phyloP scores from a whole-genome alignment of 2,329 filamentous ascomycete species.

The Nemania sp. region DNA sequence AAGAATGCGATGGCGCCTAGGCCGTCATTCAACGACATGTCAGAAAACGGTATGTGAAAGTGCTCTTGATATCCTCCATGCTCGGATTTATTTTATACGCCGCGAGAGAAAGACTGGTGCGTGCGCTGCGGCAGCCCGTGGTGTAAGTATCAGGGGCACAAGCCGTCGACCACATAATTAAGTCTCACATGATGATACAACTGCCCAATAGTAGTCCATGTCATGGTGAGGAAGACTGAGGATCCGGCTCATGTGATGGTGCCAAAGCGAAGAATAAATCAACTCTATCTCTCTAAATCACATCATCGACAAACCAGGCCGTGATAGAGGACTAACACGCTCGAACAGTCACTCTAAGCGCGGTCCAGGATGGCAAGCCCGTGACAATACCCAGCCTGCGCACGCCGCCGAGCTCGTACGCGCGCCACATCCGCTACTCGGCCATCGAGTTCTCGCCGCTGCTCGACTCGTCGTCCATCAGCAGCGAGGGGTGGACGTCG shows the following conservation, averaged over 20 bases:
- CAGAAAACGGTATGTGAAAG: slow-evolving; percentile 48
- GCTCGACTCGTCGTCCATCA: slow-evolving; percentile 89
- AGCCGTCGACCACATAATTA: not conserved
- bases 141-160: not conserved
- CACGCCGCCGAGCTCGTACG: slow-evolving; percentile 79
- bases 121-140: no score
- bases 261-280: not conserved
- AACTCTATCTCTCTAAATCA: not conserved
- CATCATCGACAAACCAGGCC: not conserved
- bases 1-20: slow-evolving; percentile 80
- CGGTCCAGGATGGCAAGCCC: slow-evolving; percentile 54
- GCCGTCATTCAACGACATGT: slow-evolving; percentile 83
- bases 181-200: no score
- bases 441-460: slow-evolving; percentile 84
- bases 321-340: slow-evolving; percentile 11
- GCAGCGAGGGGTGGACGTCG: slow-evolving; percentile 81
- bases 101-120: not conserved
- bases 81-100: not conserved
- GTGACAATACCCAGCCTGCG: slow-evolving; percentile 69
- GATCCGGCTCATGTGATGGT: not conserved
- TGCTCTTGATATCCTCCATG: not conserved
- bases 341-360: slow-evolving; percentile 52
- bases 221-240: not conserved
- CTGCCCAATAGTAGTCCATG: not conserved
- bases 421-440: slow-evolving; percentile 79